phyloP scores from a whole-genome alignment of 371 early-diverging fungal genomes.

The Coemansia sp. region DNA sequence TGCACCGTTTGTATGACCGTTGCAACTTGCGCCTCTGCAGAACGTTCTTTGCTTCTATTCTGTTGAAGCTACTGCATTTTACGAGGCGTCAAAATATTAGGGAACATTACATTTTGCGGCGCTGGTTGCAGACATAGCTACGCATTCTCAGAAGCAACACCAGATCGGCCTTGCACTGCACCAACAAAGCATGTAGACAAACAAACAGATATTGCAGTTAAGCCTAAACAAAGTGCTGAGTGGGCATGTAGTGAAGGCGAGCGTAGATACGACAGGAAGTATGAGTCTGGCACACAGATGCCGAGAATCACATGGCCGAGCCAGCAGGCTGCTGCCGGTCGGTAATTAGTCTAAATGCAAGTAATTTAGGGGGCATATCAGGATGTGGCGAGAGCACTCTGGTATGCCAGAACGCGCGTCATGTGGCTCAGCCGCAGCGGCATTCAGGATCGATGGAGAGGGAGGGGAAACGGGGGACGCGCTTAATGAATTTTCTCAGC shows the following conservation, averaged over 20 bases:
- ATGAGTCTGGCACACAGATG: background rate
- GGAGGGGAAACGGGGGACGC: background rate
- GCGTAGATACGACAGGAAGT: background rate
- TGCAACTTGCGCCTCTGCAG: background rate
- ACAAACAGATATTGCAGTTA: too few species aligned
- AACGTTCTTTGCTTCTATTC: background rate
- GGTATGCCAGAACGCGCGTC: background rate
- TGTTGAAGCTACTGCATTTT: slow-evolving; percentile 1
- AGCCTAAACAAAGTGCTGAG: too few species aligned
- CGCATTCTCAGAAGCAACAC: background rate
- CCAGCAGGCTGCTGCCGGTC: background rate
- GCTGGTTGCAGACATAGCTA: background rate
- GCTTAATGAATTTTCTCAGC: background rate
- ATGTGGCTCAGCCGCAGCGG: background rate
- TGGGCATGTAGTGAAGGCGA: too few species aligned
- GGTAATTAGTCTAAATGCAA: background rate
- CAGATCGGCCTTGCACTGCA: too few species aligned
- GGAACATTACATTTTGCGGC: background rate
- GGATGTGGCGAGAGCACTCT: background rate
- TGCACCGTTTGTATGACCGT: background rate
- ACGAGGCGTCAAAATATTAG: background rate
- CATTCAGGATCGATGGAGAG: background rate
- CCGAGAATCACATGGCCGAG: background rate
- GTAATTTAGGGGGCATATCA: background rate
- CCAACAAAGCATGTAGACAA: too few species aligned